Evolutionary conservation across 2,329 filamentous ascomycete species (phyloP).

Genomic region (Colletotrichum sp.): DNA sequence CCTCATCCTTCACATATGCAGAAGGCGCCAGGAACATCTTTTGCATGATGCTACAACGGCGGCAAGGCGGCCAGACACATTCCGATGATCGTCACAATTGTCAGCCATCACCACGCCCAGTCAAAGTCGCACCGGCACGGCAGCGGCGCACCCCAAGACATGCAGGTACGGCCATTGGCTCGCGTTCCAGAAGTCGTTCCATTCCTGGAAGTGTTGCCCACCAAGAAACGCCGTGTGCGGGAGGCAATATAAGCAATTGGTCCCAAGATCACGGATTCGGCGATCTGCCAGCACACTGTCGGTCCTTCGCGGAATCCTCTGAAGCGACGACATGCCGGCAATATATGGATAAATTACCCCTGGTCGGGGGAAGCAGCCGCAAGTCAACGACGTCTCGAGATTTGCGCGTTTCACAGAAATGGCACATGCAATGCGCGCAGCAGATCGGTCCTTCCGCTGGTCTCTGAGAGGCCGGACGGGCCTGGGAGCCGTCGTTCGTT

Average conservation of each 20-base stretch:
- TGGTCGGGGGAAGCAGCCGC: slow-evolving; percentile 1
- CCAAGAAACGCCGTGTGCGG: neutral
- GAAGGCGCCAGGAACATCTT: neutral
- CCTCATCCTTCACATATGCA: neutral
- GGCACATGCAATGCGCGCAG: neutral
- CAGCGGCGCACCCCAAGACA: neutral
- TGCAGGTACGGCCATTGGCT: neutral
- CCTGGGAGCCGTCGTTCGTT: neutral
- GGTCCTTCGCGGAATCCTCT: neutral
- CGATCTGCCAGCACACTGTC: neutral
- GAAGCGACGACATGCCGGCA: slow-evolving; percentile 6
- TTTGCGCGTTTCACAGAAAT: neutral
- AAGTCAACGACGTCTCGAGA: slow-evolving; percentile 2
- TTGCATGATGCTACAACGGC: neutral
- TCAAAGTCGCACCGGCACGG: neutral
- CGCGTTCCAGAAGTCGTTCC: neutral
- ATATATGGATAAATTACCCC: slow-evolving; percentile 7
- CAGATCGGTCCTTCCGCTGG: neutral
- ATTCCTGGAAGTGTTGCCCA: neutral
- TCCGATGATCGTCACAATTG: neutral
- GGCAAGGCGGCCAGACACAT: neutral
- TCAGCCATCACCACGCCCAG: neutral
- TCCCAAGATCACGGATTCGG: slow-evolving; percentile 10
- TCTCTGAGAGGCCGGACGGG: neutral
- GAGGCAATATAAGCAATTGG: neutral